These are phyloP conservation scores for Mycena belliarum DNA, from an alignment of 768 basidiomycete genomes.

Conservation along the genomic window DNA sequence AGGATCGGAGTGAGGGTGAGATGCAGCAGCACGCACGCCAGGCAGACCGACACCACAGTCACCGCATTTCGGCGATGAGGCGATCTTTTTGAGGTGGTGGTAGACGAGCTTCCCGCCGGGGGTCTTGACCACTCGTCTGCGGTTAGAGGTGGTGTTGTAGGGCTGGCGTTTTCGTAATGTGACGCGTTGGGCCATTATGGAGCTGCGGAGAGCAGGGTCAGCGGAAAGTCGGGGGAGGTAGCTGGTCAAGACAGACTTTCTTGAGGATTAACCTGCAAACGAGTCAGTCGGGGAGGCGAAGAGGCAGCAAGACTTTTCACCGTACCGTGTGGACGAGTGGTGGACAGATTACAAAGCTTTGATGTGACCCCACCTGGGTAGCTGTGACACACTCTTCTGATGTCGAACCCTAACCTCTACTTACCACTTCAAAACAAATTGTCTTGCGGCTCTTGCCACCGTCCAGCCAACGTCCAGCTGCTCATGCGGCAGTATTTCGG, in stretches of 20 bases:
- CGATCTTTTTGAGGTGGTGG: slow-evolving; percentile 96
- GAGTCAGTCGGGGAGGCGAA: background rate
- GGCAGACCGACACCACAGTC: slow-evolving; percentile 94
- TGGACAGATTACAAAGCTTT: no score
- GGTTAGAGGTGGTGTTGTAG: slow-evolving; percentile 97
- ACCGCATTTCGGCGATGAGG: slow-evolving; percentile 93
- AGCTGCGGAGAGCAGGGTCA: background rate
- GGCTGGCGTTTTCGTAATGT: slow-evolving; percentile 98
- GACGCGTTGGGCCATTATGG: slow-evolving; percentile 94
- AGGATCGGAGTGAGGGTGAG: background rate
- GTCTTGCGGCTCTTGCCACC: no score
- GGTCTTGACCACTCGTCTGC: slow-evolving; percentile 94
- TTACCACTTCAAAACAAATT: no score
- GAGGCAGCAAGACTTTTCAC: background rate
- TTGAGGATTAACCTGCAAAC: slow-evolving; percentile 8
- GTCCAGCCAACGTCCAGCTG: no score
- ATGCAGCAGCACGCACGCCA: slow-evolving; percentile 64
- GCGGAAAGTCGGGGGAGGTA: background rate
- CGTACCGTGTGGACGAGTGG: no score
- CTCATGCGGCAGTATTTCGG: no score
- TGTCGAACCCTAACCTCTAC: no score
- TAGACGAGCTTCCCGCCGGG: slow-evolving; percentile 98
- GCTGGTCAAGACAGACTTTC: background rate
- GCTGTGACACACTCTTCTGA: no score
- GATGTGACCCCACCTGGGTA: no score